These are phyloP conservation scores for Annona cherimola DNA, from an alignment of 164 flowering plant genomes.

Conservation along the genomic window DNA sequence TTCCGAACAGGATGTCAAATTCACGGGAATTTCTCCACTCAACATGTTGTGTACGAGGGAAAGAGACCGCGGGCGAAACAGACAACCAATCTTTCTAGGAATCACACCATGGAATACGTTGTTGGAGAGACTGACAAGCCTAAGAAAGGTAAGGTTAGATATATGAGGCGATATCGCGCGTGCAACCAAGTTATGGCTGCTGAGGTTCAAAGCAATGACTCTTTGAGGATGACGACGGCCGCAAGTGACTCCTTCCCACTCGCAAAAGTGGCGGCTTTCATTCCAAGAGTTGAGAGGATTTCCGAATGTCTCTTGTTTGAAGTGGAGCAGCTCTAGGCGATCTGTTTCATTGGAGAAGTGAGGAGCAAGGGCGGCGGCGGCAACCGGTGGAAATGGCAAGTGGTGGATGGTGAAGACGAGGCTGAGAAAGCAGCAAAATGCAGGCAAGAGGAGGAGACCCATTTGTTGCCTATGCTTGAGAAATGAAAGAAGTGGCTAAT, in stretches of 20 bases:
- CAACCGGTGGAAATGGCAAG: too few relatives aligned
- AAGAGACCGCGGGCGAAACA: conserved; percentile 7
- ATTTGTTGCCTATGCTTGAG: too few relatives aligned
- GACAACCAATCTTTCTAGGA: conserved; percentile 6
- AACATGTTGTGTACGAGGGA: conserved; percentile 10
- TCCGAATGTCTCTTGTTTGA: conserved; percentile 5
- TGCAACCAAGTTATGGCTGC: conserved; percentile 2
- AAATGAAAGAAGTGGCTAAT: too few relatives aligned
- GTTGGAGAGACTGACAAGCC: conserved; percentile 2
- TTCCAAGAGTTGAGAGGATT: conserved; percentile 10
- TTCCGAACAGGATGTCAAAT: conserved; percentile 10
- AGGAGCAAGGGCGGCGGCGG: neutral
- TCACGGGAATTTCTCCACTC: conserved; percentile 20
- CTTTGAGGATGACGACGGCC: conserved; percentile 7
- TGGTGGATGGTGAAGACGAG: too few relatives aligned
- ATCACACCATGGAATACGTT: conserved; percentile 15
- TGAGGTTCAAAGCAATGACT: conserved; percentile 17
- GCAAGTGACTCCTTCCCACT: conserved; percentile 22
- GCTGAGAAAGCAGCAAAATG: too few relatives aligned
- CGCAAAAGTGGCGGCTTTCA: conserved; percentile 11
- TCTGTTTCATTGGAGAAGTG: conserved; percentile 1
- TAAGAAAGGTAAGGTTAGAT: conserved; percentile 21
- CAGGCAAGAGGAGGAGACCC: too few relatives aligned
- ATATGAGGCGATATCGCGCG: conserved; percentile 18
- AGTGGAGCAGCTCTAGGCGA: conserved; percentile 5